These are phyloP conservation scores for Pyricularia sp. DNA, from an alignment of 2,329 filamentous ascomycete genomes.

Conservation along the genomic window DNA sequence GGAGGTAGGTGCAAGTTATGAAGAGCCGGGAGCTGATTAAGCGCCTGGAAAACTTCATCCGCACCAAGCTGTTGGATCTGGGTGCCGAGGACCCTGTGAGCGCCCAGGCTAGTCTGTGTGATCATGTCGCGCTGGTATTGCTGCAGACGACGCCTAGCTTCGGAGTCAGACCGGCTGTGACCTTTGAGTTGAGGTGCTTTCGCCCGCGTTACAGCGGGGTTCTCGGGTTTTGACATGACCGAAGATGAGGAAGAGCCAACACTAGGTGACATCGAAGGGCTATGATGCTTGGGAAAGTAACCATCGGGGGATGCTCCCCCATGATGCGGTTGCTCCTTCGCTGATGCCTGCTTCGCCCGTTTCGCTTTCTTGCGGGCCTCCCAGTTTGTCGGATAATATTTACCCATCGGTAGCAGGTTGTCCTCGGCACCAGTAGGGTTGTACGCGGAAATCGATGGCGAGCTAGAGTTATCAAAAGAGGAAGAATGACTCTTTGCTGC, in stretches of 20 bases:
- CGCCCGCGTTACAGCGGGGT: conserved; percentile 7
- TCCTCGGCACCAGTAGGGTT: conserved; percentile 35
- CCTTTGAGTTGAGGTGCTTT: background rate
- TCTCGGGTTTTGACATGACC: conserved; percentile 20
- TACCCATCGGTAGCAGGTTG: conserved; percentile 39
- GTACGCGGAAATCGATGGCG: conserved; percentile 28
- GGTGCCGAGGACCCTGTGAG: conserved; percentile 17
- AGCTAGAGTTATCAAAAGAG: background rate
- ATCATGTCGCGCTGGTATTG: conserved; percentile 52
- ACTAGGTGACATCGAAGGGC: background rate
- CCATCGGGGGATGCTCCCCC: background rate
- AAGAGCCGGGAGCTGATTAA: conserved; percentile 14
- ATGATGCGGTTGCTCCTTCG: conserved; percentile 6
- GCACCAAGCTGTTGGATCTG: conserved; percentile 11
- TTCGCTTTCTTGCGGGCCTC: conserved; percentile 25
- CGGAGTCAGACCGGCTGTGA: conserved; percentile 27
- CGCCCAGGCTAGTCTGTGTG: conserved; percentile 38
- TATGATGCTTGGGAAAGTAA: background rate
- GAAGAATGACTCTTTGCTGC: background rate
- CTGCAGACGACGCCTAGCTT: conserved; percentile 37
- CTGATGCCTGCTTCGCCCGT: conserved; percentile 8
- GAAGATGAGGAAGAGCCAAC: conserved; percentile 13
- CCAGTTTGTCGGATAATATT: conserved; percentile 52
- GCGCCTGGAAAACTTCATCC: conserved; percentile 1
- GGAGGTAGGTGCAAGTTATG: conserved; percentile 23